Base-by-base conservation (phyloP, 2,329 filamentous ascomycete species). In the Pseudogymnoascus destructans region DNA sequence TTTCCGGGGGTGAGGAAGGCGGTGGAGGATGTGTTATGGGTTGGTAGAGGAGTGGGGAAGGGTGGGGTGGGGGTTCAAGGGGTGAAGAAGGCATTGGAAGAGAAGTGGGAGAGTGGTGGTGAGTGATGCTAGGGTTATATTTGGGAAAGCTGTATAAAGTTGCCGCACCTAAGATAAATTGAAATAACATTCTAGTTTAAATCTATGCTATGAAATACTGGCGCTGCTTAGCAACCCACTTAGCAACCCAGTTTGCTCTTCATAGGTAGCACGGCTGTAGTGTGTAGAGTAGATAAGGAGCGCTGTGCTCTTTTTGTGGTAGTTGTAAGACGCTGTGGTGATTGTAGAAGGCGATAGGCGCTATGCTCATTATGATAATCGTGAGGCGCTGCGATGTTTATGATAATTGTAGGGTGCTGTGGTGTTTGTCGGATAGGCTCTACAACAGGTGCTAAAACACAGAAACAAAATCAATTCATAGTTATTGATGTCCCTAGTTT, bases 1-100 rank as follows among this genome's bases (percentile, higher is more conserved):
- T 95, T 89, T 76, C 89, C 91, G 5, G 80, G 80, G 66, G 82
- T 95, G 64, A 73, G 84, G 61, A 78, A 71, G 61, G 69, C 75
- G 49, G 81, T 81, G 13, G 76, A 81, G 3, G 82, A 86, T 64
- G 79, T 81, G 69, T 68, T 85, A 32, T 85, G 59, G 63, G 62
- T 64, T 55, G 55, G 54, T 78, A 79, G 72, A 68, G 15, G 63
- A 78, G 59, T 63, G 72, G 61, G 65, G 61, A 75, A 76, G 65
- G 72, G 80, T 4, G 71, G 79, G 10, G 80, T 85, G 64, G 85
- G 80, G 80, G 74, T 75, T 15, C 73, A 70, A 59, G 79, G 77
- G n/a, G 73, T 74, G 23, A 80, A 77, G 67, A 52, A 11, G 56
- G 56, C 32, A 8, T 30, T 57, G 36, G 36, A 57, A 5, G 56